Conservation (phyloP, 345 rosid species). For the Boechera stricta region DNA sequence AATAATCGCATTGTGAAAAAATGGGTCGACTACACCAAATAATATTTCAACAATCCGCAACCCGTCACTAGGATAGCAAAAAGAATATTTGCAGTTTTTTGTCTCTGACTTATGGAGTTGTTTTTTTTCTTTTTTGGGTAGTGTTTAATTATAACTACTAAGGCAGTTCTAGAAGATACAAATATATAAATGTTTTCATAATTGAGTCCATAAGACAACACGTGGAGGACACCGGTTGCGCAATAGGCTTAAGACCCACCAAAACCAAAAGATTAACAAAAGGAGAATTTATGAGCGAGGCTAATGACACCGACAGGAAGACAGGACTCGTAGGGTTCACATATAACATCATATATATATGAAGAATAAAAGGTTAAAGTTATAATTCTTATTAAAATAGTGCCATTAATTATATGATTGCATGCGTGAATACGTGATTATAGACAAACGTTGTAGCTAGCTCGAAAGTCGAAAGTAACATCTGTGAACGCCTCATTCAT, state of each 20-base stretch:
- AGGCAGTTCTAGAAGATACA: conserved; percentile 11
- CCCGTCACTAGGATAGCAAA: background rate
- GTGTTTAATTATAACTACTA: background rate
- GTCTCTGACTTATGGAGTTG: background rate
- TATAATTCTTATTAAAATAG: background rate
- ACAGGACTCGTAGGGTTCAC: conserved; percentile 25
- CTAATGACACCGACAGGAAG: conserved; percentile 26
- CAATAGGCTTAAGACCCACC: conserved; percentile 2
- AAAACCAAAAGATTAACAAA: conserved; percentile 7
- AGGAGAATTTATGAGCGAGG: conserved; percentile 9
- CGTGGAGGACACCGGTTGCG: conserved; percentile 15
- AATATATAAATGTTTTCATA: conserved; percentile 5
- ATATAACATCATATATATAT: background rate
- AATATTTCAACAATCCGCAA: background rate
- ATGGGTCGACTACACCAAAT: background rate
- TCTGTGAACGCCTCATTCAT: conserved; percentile 15
- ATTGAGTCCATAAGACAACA: conserved; percentile 11
- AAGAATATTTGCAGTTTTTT: background rate
- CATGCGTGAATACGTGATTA: conserved; percentile 33
- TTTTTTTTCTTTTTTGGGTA: background rate
- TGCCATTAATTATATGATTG: conserved; percentile 21
- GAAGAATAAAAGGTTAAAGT: background rate
- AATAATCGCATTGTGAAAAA: background rate
- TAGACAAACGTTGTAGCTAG: conserved; percentile 19
- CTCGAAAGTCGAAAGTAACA: background rate